Base-by-base conservation (phyloP, 352 stramenopile species). In the Phytophthora pinifolia region DNA sequence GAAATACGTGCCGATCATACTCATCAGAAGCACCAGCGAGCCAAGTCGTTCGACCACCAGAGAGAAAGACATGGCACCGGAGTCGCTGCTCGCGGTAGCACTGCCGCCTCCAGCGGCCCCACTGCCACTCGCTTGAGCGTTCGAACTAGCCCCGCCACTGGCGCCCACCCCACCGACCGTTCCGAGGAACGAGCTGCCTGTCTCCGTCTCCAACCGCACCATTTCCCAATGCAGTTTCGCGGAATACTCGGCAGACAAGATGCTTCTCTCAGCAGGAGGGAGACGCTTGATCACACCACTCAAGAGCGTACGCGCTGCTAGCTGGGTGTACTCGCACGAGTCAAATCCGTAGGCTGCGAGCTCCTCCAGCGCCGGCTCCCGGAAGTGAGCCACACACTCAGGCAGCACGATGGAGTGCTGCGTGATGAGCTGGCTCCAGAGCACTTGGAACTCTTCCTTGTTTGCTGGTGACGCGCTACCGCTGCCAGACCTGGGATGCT, bases 381-480 rank as follows among this genome's bases (percentile, higher is more conserved):
- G 65, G 39, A 88, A 92, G 22, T 70, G 58, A 30, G 74, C 69
- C 5, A 92, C 69, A 27, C 83, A 86, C 32, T 92, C 83, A 4
- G 85, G 81, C 7, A 94, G 58, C 4, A 89, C 80, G 2, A 94
- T 77, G 12, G 83, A 90, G 50, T 92, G 81, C 42, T 93, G 85
- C 1, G 85, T 94, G 35, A 94, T 89, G 1, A 94, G 59, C 51
- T 92, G 85, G 44, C 85, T 94, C 85, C 85, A 94, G 3, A 94
- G 57, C 9, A 92, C 72, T 63, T 92, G 85, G 35, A 93, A 92
- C 48, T 89, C 77, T 59, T 92, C 80, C 43, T 89, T 89, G 62
- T 89, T 89, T 0, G 69, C 59, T 1, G 65, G 54, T 14, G 54
- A 66, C 15, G 31, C 27, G n/a, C 36, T 47, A 0, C 50, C 53